Conservation (phyloP, 768 basidiomycete species). For the Suillus lakei region DNA sequence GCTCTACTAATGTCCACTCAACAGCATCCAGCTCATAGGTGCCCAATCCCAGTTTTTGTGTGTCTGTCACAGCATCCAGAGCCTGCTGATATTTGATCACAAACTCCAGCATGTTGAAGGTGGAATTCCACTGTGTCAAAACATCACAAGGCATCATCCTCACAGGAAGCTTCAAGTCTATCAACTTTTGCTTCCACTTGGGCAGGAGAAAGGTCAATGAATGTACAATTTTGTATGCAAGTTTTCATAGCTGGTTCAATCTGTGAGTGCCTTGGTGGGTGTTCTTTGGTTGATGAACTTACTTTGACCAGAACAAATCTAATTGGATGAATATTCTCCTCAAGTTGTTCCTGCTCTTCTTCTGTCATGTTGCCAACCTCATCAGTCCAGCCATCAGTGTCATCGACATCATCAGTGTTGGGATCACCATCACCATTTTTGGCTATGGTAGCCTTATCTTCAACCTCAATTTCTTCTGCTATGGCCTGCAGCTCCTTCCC, state of each 20-base stretch:
- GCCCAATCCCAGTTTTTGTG: conserved; percentile 16
- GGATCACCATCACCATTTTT: background rate
- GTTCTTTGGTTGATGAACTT: too few relatives aligned
- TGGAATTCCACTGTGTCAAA: conserved; percentile 22
- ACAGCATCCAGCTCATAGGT: conserved; percentile 13
- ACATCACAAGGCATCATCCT: conserved; percentile 18
- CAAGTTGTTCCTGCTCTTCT: conserved; percentile 9
- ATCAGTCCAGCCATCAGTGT: conserved; percentile 20
- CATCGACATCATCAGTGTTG: background rate
- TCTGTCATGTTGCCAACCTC: conserved; percentile 13
- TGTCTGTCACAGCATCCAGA: conserved; percentile 24
- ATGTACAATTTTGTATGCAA: conserved; percentile 19
- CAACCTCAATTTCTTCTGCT: background rate
- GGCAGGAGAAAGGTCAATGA: conserved; percentile 29
- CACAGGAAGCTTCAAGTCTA: conserved; percentile 10
- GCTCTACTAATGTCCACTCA: conserved; percentile 28
- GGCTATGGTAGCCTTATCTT: background rate
- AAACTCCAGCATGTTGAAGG: conserved; percentile 26
- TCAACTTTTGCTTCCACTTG: conserved; percentile 19
- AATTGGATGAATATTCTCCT: conserved; percentile 1
- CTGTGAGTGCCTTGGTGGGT: background rate
- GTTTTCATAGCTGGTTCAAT: conserved; percentile 6
- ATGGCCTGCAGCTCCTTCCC: too few relatives aligned
- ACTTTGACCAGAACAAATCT: conserved; percentile 22
- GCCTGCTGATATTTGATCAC: conserved; percentile 24